Evolutionary conservation across 2,329 filamentous ascomycete genomes (phyloP).

Genomic region (Calonectria pteridis): DNA sequence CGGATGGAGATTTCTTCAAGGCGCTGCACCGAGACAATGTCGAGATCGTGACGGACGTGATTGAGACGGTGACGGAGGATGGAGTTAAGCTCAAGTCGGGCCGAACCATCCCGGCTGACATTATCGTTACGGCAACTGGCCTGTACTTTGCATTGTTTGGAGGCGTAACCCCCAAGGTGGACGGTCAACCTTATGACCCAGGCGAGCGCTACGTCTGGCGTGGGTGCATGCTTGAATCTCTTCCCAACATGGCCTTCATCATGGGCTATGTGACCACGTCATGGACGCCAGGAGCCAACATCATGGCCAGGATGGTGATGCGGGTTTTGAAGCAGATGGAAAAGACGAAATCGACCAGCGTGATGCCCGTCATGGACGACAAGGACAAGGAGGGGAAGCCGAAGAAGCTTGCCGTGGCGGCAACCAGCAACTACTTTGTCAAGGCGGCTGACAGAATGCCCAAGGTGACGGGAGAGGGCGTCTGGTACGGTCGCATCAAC

Average conservation of each 20-base stretch:
- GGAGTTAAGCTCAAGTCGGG: slow-evolving; percentile 63
- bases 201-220: slow-evolving; percentile 71
- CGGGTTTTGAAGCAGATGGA: slow-evolving; percentile 67
- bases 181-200: slow-evolving; percentile 63
- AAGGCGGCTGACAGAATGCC: slow-evolving; percentile 52
- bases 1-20: slow-evolving; percentile 68
- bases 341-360: slow-evolving; percentile 56
- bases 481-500: slow-evolving; percentile 53
- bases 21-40: slow-evolving; percentile 59
- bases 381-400: slow-evolving; percentile 42
- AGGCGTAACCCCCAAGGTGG: slow-evolving; percentile 64
- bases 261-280: slow-evolving; percentile 75
- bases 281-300: slow-evolving; percentile 77
- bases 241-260: slow-evolving; percentile 73
- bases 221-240: slow-evolving; percentile 73
- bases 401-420: slow-evolving; percentile 41
- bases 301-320: slow-evolving; percentile 59
- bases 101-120: slow-evolving; percentile 68
- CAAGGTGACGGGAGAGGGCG: slow-evolving; percentile 49
- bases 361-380: slow-evolving; percentile 57
- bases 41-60: slow-evolving; percentile 64
- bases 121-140: slow-evolving; percentile 78
- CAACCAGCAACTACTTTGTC: slow-evolving; percentile 52
- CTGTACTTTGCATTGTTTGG: slow-evolving; percentile 71
- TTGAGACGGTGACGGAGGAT: slow-evolving; percentile 62